phyloP scores from a whole-genome alignment of 148 eudicot genomes.

The Rhododendron henanense region DNA sequence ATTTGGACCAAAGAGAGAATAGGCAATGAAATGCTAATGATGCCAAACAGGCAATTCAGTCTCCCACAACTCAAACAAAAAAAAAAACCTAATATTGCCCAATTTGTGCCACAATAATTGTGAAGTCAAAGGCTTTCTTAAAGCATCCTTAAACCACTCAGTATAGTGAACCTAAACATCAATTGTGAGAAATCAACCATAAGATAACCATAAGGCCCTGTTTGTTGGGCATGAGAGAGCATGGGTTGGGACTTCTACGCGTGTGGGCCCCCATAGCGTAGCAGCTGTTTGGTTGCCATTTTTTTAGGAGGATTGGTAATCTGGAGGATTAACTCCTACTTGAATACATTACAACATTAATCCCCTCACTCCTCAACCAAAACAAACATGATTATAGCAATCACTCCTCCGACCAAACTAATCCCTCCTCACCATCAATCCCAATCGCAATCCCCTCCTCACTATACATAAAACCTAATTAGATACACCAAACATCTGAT shows the following conservation, averaged over 20 bases:
- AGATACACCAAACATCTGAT: background rate
- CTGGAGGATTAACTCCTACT: background rate
- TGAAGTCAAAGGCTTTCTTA: background rate
- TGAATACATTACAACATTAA: background rate
- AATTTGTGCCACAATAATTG: background rate
- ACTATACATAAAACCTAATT: too few species aligned
- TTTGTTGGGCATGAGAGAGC: background rate
- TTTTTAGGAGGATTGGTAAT: background rate
- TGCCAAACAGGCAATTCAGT: background rate
- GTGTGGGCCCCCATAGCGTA: background rate
- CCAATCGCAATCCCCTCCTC: too few species aligned
- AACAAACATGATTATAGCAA: background rate
- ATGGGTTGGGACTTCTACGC: background rate
- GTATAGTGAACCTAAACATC: background rate
- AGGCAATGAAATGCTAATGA: background rate
- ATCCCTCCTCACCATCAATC: too few species aligned
- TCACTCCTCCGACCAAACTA: background rate
- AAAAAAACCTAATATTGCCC: background rate
- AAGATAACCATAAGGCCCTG: background rate
- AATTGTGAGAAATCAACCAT: background rate
- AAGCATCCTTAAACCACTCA: background rate
- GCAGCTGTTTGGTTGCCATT: background rate
- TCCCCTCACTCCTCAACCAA: background rate
- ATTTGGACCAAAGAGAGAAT: background rate
- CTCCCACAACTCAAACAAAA: background rate